Conservation (phyloP, 2,329 filamentous ascomycete species). For the Cladosporium phlei region DNA sequence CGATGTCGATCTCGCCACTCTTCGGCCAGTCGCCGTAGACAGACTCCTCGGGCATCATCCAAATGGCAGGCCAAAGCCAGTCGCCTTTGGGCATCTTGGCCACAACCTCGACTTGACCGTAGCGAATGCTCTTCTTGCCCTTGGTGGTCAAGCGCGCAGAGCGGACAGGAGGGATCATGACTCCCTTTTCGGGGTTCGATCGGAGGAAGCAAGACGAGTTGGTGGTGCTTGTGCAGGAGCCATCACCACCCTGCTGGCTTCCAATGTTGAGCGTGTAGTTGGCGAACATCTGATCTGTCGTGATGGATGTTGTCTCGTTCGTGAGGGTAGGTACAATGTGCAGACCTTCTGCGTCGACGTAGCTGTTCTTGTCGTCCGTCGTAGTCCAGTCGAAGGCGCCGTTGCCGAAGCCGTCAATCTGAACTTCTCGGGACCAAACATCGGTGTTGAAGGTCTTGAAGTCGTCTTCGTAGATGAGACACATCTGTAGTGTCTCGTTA, state of each 20-base stretch:
- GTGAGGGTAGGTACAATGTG: conserved; percentile 54
- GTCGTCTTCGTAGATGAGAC: conserved; percentile 47
- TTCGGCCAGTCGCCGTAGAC: conserved; percentile 50
- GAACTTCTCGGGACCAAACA: conserved; percentile 49
- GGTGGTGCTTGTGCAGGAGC: conserved; percentile 39
- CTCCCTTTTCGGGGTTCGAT: conserved; percentile 41
- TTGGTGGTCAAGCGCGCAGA: conserved; percentile 48
- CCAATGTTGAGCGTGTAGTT: conserved; percentile 40
- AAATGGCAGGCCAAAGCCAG: conserved; percentile 52
- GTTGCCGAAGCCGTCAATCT: conserved; percentile 31
- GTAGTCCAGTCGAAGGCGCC: conserved; percentile 55
- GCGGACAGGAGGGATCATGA: conserved; percentile 48
- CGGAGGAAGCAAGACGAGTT: conserved; percentile 36
- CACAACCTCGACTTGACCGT: conserved; percentile 51
- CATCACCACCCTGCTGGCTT: conserved; percentile 26
- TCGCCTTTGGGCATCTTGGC: conserved; percentile 51
- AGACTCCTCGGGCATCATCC: conserved; percentile 48
- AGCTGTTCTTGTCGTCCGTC: conserved; percentile 44
- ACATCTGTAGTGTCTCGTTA: conserved; percentile 37
- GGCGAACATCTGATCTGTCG: conserved; percentile 28
- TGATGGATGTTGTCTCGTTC: conserved; percentile 34
- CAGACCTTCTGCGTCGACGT: conserved; percentile 45
- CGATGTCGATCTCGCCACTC: conserved; percentile 53
- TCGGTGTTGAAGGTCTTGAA: conserved; percentile 43
- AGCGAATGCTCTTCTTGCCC: conserved; percentile 44